Evolutionary conservation across 2,329 filamentous ascomycete species (phyloP), one percentile per base, ranked within the genome.

Genomic region (Tetracladium maxilliforme): DNA sequence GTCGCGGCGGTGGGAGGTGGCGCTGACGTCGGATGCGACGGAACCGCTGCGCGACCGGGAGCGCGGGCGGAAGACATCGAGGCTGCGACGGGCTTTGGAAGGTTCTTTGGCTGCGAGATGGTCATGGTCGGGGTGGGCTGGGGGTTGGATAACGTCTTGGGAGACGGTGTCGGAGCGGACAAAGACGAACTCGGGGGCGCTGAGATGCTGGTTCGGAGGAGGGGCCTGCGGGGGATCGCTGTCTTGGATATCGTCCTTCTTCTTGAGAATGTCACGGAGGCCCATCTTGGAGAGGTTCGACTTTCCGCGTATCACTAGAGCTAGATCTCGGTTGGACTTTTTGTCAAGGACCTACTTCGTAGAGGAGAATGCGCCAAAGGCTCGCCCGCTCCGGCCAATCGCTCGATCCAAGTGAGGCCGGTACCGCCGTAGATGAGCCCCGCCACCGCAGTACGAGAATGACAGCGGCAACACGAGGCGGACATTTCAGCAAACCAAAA

Each of bases 121-220:
- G 17, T 22, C 14, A 26, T 61, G 60, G 29, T 56, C 58, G 10
- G 52, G 51, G 36, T 61, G 62, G 26, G 47, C 45, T 6, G 83
- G 78, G 8, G 81, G 79, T 28, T 70, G 60, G 45, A 93, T 81
- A 36, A 77, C 57, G 48, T 94, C 83, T 45, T 84, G 68, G 3
- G 75, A 72, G 35, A 72, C 54, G 2, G 86, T 93, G 44, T 92
- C 87, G 35, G 81, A 77, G 33, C 84, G 76, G 42, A 90, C 64
- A 54, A 94, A 83, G 34, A 65, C 82, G 55, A 94, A 83, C 38
- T 80, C 72, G 29, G 77, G 73, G 2, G 59, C 13, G 11, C 11
- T 23, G 21, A n/a, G 12, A 23, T 23, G 12, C 16, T 18, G 22
- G 14, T 13, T 16, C 23, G 23, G 23, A 24, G 14, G 23, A 24